Base-by-base conservation (phyloP, 768 basidiomycete species). In the Lactarius sp. region DNA sequence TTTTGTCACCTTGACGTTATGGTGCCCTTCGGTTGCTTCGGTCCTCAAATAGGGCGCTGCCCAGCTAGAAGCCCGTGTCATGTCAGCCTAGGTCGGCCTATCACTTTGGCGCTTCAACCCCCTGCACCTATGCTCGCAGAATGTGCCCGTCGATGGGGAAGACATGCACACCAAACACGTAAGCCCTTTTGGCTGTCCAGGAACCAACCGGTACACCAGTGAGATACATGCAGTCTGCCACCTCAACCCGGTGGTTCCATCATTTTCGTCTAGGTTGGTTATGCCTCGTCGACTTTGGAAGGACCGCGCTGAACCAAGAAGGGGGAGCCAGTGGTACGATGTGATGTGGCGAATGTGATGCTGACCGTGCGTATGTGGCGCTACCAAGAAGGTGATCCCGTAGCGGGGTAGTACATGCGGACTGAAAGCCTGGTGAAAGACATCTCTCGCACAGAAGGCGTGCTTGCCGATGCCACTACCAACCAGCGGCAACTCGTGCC, bases 391-490 rank as follows among this genome's bases (percentile, higher is more conserved):
- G 39, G 46, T 47, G 27, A 20, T 46, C 42, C 42, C 42, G 16
- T 27, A 42, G 41, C 18, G 20, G 33, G 41, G 20, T 47, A 10
- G 31, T 52, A 52, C 34, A 20, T 22, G 42, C 14, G 12, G 10
- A 7, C 42, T 9, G 50, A 59, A 33, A 41, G 50, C 44, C 31
- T 2, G 44, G n/a, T 20, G 27, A 41, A 36, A 20, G 10, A 56
- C 18, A 53, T 14, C 51, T 33, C 8, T 18, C 5, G 46, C n/a
- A 33, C 37, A 22, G 4, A 3, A 55, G 16, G 31, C 18, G 31
- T 12, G 27, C 33, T 20, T n/a, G 18, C 46, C 54, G 27, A n/a
- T 33, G 47, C 59, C 9, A 56, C 64, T 65, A 65, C 64, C 64
- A 65, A 46, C 59, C 39, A 16, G 54, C 31, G 20, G 59, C 27